Percentiles rank a stretch among this genome's conserved stretches.
Evolutionary conservation across 371 early-diverging fungal genomes (phyloP).

Genomic region (Basidiobolus meristosporus): DNA sequence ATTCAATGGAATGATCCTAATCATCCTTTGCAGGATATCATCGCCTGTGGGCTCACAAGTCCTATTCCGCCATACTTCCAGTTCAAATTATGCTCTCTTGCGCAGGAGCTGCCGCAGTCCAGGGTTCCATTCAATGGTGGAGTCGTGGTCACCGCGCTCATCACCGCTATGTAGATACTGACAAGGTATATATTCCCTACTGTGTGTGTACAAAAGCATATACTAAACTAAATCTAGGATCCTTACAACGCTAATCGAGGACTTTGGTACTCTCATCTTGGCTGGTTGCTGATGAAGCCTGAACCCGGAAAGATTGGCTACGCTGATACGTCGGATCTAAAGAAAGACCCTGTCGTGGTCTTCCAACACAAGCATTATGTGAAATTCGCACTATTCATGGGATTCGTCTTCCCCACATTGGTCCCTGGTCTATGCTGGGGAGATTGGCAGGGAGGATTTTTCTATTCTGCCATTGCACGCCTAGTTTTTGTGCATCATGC

Average conservation of each 20-base stretch:
- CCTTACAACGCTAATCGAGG: constrained; percentile 79
- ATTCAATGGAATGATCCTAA: no score
- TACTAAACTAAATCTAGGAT: constrained; percentile 28
- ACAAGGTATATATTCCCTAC: constrained; percentile 16
- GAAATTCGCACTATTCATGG: constrained; percentile 40
- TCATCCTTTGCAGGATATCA: constrained; percentile 34
- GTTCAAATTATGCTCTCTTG: constrained; percentile 37
- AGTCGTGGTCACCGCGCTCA: constrained; percentile 75
- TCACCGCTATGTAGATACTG: constrained; percentile 84
- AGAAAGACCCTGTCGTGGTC: constrained; percentile 48
- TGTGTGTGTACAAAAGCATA: no score
- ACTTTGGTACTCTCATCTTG: constrained; percentile 69
- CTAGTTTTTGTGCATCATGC: constrained; percentile 77
- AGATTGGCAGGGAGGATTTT: constrained; percentile 80
- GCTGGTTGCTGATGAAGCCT: constrained; percentile 77
- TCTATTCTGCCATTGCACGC: constrained; percentile 60
- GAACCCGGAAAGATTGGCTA: constrained; percentile 47
- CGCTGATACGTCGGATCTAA: constrained; percentile 72
- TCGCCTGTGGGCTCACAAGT: constrained; percentile 59
- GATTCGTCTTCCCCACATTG: constrained; percentile 57
- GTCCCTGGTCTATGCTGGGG: constrained; percentile 78
- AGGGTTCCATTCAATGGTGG: constrained; percentile 79
- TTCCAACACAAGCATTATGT: constrained; percentile 77
- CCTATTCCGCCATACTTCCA: constrained; percentile 38
- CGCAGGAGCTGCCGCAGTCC: constrained; percentile 53